Evolutionary conservation across 495 filamentous ascomycete genomes (phyloP), one percentile per base, ranked within the genome.

Genomic region (Articulospora tetracladia): DNA sequence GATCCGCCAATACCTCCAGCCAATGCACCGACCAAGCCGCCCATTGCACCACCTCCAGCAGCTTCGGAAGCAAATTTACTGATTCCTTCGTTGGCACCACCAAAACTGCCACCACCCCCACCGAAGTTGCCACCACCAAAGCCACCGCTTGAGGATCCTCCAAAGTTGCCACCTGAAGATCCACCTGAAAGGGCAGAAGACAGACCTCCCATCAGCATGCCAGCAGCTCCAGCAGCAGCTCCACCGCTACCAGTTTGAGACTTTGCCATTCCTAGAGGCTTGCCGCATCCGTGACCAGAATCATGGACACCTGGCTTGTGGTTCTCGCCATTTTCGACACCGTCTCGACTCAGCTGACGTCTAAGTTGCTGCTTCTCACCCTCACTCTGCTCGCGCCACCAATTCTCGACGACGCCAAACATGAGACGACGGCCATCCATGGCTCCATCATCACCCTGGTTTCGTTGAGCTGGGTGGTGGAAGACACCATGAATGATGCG

Each of bases 291-390:
- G 70, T 96, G 92, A 24, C 92, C 92, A 34, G 79, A 83, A 65
- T 96, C 92, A 19, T 88, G 74, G n/a, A 91, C 86, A 24, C 90
- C 90, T 65, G 90, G 86, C 68, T 88, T 91, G 70, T 96, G 92
- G 68, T 96, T 96, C 44, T 80, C 76, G 41, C 90, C 91, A 55
- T 80, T 74, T 61, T 81, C 66, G 28, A 96, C 90, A 56, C 92
- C 92, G 1, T 88, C 79, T 13, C 89, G 84, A 69, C 84, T 88
- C 52, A 96, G 79, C 68, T 90, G 85, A 25, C 81, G 76, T 24
- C 90, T 85, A 53, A 93, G 80, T 56, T 80, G 77, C 1, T 87
- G 74, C 48, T 81, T 80, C 47, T 83, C 83, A 11, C 70, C 66
- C n/a, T 87, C 82, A 46, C 70, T 70, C 73, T 90, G 83, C 30